These are phyloP conservation scores for Dissophora ornata DNA, from an alignment of 192 early-diverging fungal species.

Conservation along the genomic window DNA sequence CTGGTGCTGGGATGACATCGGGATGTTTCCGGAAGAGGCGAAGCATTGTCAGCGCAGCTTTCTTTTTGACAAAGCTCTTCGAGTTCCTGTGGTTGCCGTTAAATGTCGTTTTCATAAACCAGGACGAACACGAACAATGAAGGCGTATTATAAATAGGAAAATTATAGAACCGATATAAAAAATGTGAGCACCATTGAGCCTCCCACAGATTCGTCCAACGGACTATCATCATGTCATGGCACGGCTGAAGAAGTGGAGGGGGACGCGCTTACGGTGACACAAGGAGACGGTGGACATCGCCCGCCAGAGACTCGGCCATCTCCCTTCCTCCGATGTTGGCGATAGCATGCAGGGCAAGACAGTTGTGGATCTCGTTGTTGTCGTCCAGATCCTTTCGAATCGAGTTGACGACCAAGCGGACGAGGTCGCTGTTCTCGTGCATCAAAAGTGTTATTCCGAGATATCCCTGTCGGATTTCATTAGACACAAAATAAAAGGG, in stretches of 20 bases:
- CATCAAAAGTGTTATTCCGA: conserved; percentile 93
- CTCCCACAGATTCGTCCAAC: background rate
- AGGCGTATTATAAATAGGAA: conserved; percentile 35
- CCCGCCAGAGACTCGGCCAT: conserved; percentile 87
- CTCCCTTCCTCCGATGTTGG: conserved; percentile 94
- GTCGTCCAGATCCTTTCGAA: conserved; percentile 90
- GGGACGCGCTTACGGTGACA: conserved; percentile 75
- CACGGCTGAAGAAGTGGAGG: too few relatives aligned
- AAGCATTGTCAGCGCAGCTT: conserved; percentile 94
- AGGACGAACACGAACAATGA: background rate
- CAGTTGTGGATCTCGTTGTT: conserved; percentile 89
- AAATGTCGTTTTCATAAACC: conserved; percentile 1
- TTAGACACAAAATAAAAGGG: too few relatives aligned
- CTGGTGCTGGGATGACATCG: conserved; percentile 84
- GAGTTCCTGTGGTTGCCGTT: conserved; percentile 59
- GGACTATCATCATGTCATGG: too few relatives aligned
- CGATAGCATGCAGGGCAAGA: conserved; percentile 93
- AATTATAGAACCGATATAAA: conserved; percentile 23
- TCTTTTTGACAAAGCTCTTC: conserved; percentile 94
- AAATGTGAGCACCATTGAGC: conserved; percentile 34
- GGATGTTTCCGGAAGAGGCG: conserved; percentile 90
- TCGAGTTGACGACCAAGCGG: conserved; percentile 86
- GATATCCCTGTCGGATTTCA: conserved; percentile 85
- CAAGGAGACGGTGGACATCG: conserved; percentile 87
- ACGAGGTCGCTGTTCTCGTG: conserved; percentile 87